phyloP scores from a whole-genome alignment of 805 yeast species.

The Saccharomyces eubayanus region DNA sequence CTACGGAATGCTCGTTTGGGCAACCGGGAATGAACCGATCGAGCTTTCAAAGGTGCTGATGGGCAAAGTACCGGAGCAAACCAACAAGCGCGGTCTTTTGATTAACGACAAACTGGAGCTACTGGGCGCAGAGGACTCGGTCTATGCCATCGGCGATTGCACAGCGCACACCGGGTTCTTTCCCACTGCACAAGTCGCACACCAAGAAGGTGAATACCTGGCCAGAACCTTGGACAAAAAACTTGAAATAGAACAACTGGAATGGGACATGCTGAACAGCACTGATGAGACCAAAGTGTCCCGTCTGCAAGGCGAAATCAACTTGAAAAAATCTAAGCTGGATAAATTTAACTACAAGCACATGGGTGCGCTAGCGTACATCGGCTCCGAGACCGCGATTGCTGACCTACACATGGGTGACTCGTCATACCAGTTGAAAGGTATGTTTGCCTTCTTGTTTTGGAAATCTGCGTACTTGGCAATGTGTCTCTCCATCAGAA shows the following conservation, averaged over 20 bases:
- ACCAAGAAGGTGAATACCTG: conserved; percentile 83
- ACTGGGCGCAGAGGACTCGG: conserved; percentile 66
- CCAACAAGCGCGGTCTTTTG: conserved; percentile 83
- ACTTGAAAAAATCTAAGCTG: conserved; percentile 34
- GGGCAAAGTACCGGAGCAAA: conserved; percentile 62
- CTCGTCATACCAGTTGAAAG: conserved; percentile 71
- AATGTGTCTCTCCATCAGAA: conserved; percentile 85
- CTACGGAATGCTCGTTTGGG: conserved; percentile 93
- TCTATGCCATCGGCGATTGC: conserved; percentile 92
- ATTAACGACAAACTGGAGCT: conserved; percentile 76
- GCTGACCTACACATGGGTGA: conserved; percentile 80
- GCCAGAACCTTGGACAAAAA: conserved; percentile 62
- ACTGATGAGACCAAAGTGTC: conserved; percentile 33
- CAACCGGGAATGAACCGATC: conserved; percentile 92
- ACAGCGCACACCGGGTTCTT: conserved; percentile 79
- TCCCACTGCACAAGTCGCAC: conserved; percentile 96
- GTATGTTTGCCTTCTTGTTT: conserved; percentile 78
- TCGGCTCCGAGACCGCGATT: conserved; percentile 88
- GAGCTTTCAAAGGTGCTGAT: conserved; percentile 60
- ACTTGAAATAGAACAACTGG: conserved; percentile 51
- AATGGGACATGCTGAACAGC: conserved; percentile 35
- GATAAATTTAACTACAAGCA: conserved; percentile 73
- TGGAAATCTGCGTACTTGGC: conserved; percentile 93
- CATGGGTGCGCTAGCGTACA: conserved; percentile 89
- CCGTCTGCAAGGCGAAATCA: conserved; percentile 40